Conservation (phyloP, 768 basidiomycete species). For the Leccinum truebloodii region DNA sequence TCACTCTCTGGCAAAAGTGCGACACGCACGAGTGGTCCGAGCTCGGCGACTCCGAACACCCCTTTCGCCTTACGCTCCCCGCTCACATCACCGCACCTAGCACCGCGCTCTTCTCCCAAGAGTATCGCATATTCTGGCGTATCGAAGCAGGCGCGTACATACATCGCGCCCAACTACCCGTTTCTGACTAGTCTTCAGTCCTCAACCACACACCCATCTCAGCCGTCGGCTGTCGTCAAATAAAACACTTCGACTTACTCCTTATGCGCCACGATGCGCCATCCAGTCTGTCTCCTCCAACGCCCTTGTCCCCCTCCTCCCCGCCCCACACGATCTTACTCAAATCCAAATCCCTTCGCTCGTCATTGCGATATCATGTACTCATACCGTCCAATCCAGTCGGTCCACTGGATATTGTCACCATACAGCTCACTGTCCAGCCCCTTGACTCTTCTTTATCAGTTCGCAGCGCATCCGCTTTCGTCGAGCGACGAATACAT, state of each 20-base stretch:
- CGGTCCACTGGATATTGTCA: conserved; percentile 72
- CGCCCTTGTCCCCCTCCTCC: conserved; percentile 36
- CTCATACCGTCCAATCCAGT: conserved; percentile 57
- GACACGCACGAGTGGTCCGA: conserved; percentile 56
- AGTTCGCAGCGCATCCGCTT: conserved; percentile 62
- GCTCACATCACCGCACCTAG: conserved; percentile 62
- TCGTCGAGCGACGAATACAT: conserved; percentile 71
- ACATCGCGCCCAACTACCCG: conserved; percentile 4
- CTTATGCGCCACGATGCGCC: conserved; percentile 73
- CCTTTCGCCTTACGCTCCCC: conserved; percentile 73
- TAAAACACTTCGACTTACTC: conserved; percentile 70
- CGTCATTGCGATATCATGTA: conserved; percentile 60
- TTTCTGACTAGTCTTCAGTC: conserved; percentile 43
- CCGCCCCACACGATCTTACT: conserved; percentile 41
- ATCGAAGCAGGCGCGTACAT: conserved; percentile 72
- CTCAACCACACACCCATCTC: conserved; percentile 65
- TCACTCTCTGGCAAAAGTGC: conserved; percentile 69
- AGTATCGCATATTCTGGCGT: conserved; percentile 80
- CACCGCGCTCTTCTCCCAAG: conserved; percentile 65
- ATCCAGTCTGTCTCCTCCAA: conserved; percentile 36
- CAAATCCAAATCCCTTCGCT: conserved; percentile 57
- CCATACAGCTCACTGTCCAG: conserved; percentile 62
- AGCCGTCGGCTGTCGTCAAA: conserved; percentile 66
- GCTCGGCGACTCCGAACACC: conserved; percentile 64
- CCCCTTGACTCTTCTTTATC: conserved; percentile 56